Evolutionary conservation across 75 land plant species (phyloP), one percentile per base, ranked within the genome.

Genomic region (Gnetum montanum): DNA sequence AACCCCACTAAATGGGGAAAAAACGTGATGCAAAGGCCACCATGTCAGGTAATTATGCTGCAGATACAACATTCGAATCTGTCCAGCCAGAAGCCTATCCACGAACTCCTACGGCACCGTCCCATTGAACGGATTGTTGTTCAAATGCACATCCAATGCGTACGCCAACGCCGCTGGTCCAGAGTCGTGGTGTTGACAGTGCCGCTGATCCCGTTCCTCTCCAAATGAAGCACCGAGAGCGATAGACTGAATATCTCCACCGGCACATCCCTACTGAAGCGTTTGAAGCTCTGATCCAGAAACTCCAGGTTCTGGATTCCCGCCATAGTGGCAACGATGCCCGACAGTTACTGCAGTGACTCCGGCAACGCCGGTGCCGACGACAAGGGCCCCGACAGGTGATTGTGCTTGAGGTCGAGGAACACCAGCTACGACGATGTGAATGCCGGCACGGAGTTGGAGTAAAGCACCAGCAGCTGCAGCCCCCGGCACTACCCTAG

Each of bases 1-100:
- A n/a, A n/a, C n/a, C n/a, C n/a, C n/a, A n/a, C n/a, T n/a, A n/a
- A n/a, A n/a, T n/a, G n/a, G n/a, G n/a, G n/a, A n/a, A n/a, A n/a
- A n/a, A n/a, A n/a, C n/a, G n/a, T n/a, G n/a, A n/a, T n/a, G 20
- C 47, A 72, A 20, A n/a, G 53, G 35, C 31, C 71, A 71, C 4
- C 49, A 66, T 6, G 80, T 34, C 5, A 80, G 43, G 53, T 40
- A 80, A 46, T 80, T 80, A 36, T 75, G 74, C 68, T 80, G 83
- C 27, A 76, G 45, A 46, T 75, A 80, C 13, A 80, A 49, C 0
- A 65, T 75, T 40, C 13, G 58, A 40, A 70, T 66, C 29, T 31
- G 8, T 2, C 72, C 71, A 2, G 34, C 0, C 58, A 26, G 46
- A 18, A 70, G 45, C 16, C 59, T 51, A 26, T 54, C 37, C n/a